Evolutionary conservation across 805 yeast species (phyloP).

Genomic region (Schwanniomyces pseudopolymorphus): DNA sequence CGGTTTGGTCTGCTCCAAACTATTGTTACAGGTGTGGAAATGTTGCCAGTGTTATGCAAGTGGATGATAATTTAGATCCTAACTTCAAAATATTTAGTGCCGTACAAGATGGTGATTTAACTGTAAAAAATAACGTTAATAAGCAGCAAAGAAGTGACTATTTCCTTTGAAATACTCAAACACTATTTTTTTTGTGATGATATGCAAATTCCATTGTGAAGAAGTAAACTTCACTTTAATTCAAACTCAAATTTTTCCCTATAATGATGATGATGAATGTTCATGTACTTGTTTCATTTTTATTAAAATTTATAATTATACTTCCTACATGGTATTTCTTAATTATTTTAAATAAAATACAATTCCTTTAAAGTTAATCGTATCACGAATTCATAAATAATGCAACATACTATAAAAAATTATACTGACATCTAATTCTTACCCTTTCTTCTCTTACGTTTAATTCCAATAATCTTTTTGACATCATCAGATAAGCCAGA

Average conservation of each 20-base stretch:
- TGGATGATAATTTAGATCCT: constrained; percentile 82
- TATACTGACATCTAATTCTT: constrained; percentile 20
- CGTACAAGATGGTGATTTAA: constrained; percentile 76
- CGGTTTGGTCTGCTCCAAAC: constrained; percentile 98
- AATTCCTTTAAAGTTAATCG: not conserved
- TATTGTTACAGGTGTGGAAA: constrained; percentile 97
- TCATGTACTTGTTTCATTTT: not conserved
- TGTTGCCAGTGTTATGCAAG: constrained; percentile 97
- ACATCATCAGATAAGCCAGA: constrained; percentile 53
- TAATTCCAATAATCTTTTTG: constrained; percentile 64
- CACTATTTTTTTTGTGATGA: not conserved
- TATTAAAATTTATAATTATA: not conserved
- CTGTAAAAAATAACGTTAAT: constrained; percentile 35
- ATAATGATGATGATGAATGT: not conserved
- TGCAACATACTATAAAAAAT: constrained; percentile 1
- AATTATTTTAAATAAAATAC: not conserved
- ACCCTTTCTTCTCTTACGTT: constrained; percentile 63
- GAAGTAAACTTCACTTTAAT: not conserved
- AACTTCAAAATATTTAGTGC: constrained; percentile 93
- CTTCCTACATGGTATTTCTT: not conserved
- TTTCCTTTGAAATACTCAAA: constrained; percentile 27
- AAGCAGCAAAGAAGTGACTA: constrained; percentile 48
- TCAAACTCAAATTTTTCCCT: not conserved
- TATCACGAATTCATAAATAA: not conserved
- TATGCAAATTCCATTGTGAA: not conserved